Percentiles rank a stretch among this genome's conserved stretches.
These are phyloP conservation scores for Inosperma sp. DNA, from an alignment of 768 basidiomycete genomes.

Conservation along the genomic window DNA sequence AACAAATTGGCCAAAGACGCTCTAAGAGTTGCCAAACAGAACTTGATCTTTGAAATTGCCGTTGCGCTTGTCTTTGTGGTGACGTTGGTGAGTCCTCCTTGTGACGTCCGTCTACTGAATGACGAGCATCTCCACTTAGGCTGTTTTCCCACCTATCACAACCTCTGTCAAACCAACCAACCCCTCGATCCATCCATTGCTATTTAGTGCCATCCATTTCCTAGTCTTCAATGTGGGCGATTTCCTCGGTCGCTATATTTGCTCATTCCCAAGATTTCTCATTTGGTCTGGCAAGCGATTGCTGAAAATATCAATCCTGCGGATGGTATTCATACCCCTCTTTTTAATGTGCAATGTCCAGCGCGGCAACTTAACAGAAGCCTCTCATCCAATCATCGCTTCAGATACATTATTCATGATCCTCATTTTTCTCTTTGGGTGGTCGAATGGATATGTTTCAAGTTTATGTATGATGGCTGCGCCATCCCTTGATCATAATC, in stretches of 20 bases:
- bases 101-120: constrained; percentile 7
- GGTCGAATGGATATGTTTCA: constrained; percentile 76
- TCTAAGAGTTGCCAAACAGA: constrained; percentile 55
- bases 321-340: constrained; percentile 80
- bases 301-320: constrained; percentile 55
- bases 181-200: constrained; percentile 64
- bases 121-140: constrained; percentile 45
- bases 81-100: constrained; percentile 58
- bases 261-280: constrained; percentile 58
- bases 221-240: constrained; percentile 72
- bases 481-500: constrained; percentile 77
- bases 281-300: constrained; percentile 68
- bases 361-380: constrained; percentile 32
- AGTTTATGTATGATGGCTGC: constrained; percentile 80
- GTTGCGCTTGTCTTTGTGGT: constrained; percentile 72
- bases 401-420: constrained; percentile 76
- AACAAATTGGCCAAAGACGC: constrained; percentile 37
- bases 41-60: constrained; percentile 65
- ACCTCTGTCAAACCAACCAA: constrained; percentile 67
- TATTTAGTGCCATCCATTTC: constrained; percentile 79
- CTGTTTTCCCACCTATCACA: constrained; percentile 85
- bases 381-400: constrained; percentile 51
- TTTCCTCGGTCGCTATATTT: constrained; percentile 62
- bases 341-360: constrained; percentile 88
- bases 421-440: constrained; percentile 68